Evolutionary conservation across 768 basidiomycete species (phyloP), one percentile per base, ranked within the genome.

Genomic region (Punctularia strigosozonata): DNA sequence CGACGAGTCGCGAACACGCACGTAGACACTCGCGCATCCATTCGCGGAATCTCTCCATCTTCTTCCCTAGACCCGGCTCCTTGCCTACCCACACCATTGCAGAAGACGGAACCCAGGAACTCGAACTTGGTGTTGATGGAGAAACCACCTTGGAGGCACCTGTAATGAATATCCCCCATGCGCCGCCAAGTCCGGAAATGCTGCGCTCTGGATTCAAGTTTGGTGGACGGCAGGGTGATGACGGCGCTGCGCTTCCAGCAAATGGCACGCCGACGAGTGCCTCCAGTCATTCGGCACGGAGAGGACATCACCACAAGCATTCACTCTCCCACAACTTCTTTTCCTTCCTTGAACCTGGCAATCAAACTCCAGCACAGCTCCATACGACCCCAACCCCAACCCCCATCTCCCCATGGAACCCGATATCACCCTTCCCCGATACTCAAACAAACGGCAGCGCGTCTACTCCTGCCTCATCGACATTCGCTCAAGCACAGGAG

Each of bases 311-410:
- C 58, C 91, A 94, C 52, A 89, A 90, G 57, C 91, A 94, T 57
- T 94, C 89, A 0, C 58, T 91, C 8, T 94, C 90, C 1, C 90
- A 95, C 55, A 89, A 87, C 50, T 91, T 95, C 60, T 94, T 94
- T 60, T 90, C 89, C 0, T 95, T 95, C 54, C 78, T 97, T 31
- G 89, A 92, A 48, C 89, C 89, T 1, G 77, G 76, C 20, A 48
- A 45, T 46, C 44, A 34, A 32, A 43, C 45, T 38, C 42, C 44
- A 2, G 57, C 58, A n/a, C 62, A 69, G 21, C 50, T 77, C 17
- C 72, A 73, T 39, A 73, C 75, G 0, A 63, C 69, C 43, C 76
- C 78, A 0, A 73, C 77, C 2, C 74, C 73, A 0, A 66, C 59
- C 2, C 81, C 79, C 0, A 48, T 73, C 22, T 82, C 81, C 5